These are phyloP conservation scores for Prototheca wickerhamii DNA, from an alignment of 163 green algal species.

Conservation along the genomic window DNA sequence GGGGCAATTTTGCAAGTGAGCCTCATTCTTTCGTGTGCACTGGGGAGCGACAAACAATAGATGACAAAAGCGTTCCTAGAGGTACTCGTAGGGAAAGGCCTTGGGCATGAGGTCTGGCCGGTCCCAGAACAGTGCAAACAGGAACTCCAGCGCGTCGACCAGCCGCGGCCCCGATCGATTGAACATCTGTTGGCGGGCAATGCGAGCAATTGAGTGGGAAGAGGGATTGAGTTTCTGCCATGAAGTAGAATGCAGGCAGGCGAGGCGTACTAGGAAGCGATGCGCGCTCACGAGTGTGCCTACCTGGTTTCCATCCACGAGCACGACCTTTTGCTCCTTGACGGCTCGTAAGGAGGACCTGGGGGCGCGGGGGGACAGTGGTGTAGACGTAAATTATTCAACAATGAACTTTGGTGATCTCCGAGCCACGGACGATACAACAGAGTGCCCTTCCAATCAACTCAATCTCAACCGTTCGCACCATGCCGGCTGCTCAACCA, in stretches of 20 bases:
- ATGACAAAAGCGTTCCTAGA: background rate
- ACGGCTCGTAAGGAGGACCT: conserved; percentile 58
- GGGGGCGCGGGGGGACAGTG: background rate
- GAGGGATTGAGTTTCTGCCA: background rate
- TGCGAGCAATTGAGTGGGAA: background rate
- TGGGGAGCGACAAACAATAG: background rate
- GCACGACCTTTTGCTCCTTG: conserved; percentile 43
- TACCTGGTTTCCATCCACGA: conserved; percentile 73
- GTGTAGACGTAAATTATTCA: background rate
- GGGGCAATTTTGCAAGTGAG: background rate
- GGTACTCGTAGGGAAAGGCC: conserved; percentile 30
- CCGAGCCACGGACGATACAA: background rate
- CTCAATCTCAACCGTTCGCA: background rate
- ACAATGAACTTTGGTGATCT: background rate
- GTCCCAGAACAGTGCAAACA: conserved; percentile 55
- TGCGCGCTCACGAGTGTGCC: background rate
- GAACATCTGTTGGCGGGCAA: conserved; percentile 57
- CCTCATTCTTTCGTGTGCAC: background rate
- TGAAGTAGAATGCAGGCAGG: background rate
- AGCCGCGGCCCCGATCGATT: conserved; percentile 62
- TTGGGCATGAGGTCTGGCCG: conserved; percentile 20
- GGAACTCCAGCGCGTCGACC: conserved; percentile 70
- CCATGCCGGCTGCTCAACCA: conserved; percentile 31
- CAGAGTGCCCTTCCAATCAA: background rate
- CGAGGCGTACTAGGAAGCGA: background rate